A percentile compares a stretch with the other conserved stretches of the same genome.
Conservation (phyloP, 2,329 filamentous ascomycete species). For the Metarhizium album region DNA sequence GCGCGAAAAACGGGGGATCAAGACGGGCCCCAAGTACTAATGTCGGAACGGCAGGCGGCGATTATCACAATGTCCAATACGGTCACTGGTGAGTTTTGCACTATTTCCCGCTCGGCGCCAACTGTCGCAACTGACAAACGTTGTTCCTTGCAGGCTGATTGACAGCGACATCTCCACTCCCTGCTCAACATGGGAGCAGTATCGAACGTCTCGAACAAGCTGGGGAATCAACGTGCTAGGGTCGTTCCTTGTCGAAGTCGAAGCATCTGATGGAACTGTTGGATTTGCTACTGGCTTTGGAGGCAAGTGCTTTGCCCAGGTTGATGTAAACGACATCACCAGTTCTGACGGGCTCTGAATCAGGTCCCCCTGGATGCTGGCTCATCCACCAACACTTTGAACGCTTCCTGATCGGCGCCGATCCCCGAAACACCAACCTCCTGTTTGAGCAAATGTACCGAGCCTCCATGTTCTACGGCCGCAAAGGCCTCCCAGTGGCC, state of each 20-base stretch:
- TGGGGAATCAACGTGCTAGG: slow-evolving; percentile 96
- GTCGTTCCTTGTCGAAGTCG: slow-evolving; percentile 83
- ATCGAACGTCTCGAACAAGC: slow-evolving; percentile 75
- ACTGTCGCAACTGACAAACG: not conserved
- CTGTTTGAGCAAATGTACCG: slow-evolving; percentile 97
- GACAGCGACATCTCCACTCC: slow-evolving; percentile 88
- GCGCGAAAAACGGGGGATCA: not conserved
- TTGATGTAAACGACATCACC: not conserved
- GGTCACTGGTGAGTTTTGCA: slow-evolving; percentile 48
- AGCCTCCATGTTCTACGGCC: slow-evolving; percentile 90
- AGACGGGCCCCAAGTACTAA: not conserved
- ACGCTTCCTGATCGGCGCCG: slow-evolving; percentile 78
- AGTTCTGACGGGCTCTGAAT: not conserved
- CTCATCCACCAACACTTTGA: slow-evolving; percentile 88
- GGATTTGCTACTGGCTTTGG: slow-evolving; percentile 92
- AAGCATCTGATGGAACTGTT: slow-evolving; percentile 81
- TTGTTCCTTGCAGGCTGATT: slow-evolving; percentile 54
- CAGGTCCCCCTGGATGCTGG: slow-evolving; percentile 84
- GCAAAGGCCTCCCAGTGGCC: slow-evolving; percentile 81
- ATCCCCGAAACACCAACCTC: slow-evolving; percentile 83
- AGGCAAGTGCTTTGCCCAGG: slow-evolving; percentile 30
- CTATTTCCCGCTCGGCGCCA: not conserved
- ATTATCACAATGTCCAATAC: slow-evolving; percentile 85
- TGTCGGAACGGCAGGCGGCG: slow-evolving; percentile 42
- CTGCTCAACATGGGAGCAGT: slow-evolving; percentile 81